These are phyloP conservation scores for Takashimella koratensis DNA, from an alignment of 1,284 basidiomycete genomes.

Conservation along the genomic window DNA sequence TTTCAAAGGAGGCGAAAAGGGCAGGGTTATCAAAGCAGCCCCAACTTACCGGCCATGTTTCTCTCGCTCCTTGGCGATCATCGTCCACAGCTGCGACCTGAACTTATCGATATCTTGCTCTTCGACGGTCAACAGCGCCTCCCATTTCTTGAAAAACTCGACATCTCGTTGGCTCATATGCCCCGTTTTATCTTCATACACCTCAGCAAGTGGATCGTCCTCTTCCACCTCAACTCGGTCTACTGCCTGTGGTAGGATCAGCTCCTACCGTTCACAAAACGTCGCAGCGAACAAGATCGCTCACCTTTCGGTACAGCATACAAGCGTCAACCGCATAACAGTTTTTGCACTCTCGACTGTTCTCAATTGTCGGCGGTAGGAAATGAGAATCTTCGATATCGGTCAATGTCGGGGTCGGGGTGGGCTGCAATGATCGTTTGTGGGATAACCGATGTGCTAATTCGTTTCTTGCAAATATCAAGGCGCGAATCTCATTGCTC, in stretches of 20 bases:
- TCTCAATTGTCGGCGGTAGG: conserved; percentile 82
- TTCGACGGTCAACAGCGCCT: conserved; percentile 77
- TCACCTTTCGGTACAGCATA: conserved; percentile 86
- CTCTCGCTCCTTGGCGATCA: conserved; percentile 75
- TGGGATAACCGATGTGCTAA: conserved; percentile 67
- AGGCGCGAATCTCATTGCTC: conserved; percentile 76
- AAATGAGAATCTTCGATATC: conserved; percentile 54
- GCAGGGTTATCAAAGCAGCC: not conserved
- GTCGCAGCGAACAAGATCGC: conserved; percentile 20
- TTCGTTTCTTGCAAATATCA: conserved; percentile 79
- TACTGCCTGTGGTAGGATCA: conserved; percentile 58
- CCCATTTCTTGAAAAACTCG: conserved; percentile 88
- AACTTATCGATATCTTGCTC: conserved; percentile 80
- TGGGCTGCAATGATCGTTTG: not conserved
- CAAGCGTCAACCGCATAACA: conserved; percentile 84
- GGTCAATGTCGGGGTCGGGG: not conserved
- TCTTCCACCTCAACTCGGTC: conserved; percentile 59
- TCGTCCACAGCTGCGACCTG: conserved; percentile 90
- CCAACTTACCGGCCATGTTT: conserved; percentile 61
- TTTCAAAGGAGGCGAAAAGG: too few species aligned
- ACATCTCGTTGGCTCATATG: conserved; percentile 69
- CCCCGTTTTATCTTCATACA: conserved; percentile 73
- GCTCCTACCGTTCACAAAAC: too few species aligned
- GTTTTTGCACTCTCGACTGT: conserved; percentile 67
- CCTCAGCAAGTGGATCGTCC: conserved; percentile 65